A percentile compares a stretch with the other conserved stretches of the same genome.
Evolutionary conservation across 2,329 filamentous ascomycete genomes (phyloP).

Genomic region (Dactylellina cionopaga): DNA sequence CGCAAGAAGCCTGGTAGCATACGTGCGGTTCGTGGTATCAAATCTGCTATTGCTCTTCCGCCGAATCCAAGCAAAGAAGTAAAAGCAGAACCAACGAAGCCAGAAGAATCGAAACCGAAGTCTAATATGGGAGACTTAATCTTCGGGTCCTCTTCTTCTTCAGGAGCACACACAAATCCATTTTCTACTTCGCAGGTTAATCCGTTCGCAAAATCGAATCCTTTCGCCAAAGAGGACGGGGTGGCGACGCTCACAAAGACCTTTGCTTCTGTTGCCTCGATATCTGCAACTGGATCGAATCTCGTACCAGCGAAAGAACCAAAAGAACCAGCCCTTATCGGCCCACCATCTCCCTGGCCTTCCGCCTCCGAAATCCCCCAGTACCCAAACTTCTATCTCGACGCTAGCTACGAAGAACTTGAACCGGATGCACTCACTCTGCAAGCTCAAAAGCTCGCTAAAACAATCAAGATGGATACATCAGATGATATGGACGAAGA

Average conservation of each 20-base stretch:
- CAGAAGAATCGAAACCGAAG: conserved; percentile 58
- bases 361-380: conserved; percentile 72
- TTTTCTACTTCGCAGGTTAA: conserved; percentile 56
- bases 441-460: conserved; percentile 62
- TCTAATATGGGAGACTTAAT: conserved; percentile 55
- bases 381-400: conserved; percentile 82
- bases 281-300: conserved; percentile 61
- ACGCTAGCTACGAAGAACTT: conserved; percentile 91
- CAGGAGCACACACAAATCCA: conserved; percentile 57
- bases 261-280: conserved; percentile 75
- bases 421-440: conserved; percentile 66
- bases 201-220: conserved; percentile 64
- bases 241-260: conserved; percentile 74
- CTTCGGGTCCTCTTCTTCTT: conserved; percentile 49
- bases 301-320: conserved; percentile 57
- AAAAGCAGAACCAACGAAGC: conserved; percentile 58
- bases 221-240: conserved; percentile 68
- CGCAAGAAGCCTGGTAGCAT: conserved; percentile 84
- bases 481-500: conserved; percentile 59
- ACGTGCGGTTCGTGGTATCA: conserved; percentile 65
- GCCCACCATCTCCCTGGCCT: conserved; percentile 79
- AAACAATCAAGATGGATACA: conserved; percentile 64
- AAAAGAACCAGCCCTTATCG: conserved; percentile 54
- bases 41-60: conserved; percentile 58
- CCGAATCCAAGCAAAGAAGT: background rate